Conservation (phyloP, 2,329 filamentous ascomycete species). For the Emericellopsis cladophorae region DNA sequence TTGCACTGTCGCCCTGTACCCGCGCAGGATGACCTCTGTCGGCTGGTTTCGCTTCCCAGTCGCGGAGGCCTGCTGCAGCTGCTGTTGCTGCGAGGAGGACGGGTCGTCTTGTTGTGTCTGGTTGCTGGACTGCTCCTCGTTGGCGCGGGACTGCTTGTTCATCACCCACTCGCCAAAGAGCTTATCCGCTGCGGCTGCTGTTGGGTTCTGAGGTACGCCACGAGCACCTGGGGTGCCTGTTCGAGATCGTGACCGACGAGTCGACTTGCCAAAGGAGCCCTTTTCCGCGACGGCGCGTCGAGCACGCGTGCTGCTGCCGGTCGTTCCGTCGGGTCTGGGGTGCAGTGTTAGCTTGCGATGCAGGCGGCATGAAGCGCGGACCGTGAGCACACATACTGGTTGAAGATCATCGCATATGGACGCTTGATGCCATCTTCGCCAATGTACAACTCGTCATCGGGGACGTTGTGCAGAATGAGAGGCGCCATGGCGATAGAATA, state of each 20-base stretch:
- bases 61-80: slow-evolving; percentile 14
- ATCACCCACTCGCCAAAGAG: slow-evolving; percentile 48
- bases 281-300: slow-evolving; percentile 45
- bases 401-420: slow-evolving; percentile 54
- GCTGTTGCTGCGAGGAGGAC: slow-evolving; percentile 17
- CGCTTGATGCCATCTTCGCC: slow-evolving; percentile 53
- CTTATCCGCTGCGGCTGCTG: slow-evolving; percentile 46
- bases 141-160: slow-evolving; percentile 24
- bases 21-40: slow-evolving; percentile 73
- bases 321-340: slow-evolving; percentile 35
- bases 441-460: slow-evolving; percentile 53
- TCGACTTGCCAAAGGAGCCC: slow-evolving; percentile 56
- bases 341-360: slow-evolving; percentile 7
- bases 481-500: slow-evolving; percentile 36
- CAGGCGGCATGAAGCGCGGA: background rate
- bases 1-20: slow-evolving; percentile 52
- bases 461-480: slow-evolving; percentile 55
- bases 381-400: slow-evolving; percentile 32
- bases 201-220: slow-evolving; percentile 45
- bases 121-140: slow-evolving; percentile 7
- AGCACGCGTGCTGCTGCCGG: slow-evolving; percentile 29
- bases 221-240: slow-evolving; percentile 42
- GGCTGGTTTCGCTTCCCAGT: slow-evolving; percentile 15
- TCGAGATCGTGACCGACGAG: slow-evolving; percentile 47
- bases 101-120: slow-evolving; percentile 21